phyloP scores from a whole-genome alignment of 1,284 basidiomycete genomes.

The Jaminaea rosea region DNA sequence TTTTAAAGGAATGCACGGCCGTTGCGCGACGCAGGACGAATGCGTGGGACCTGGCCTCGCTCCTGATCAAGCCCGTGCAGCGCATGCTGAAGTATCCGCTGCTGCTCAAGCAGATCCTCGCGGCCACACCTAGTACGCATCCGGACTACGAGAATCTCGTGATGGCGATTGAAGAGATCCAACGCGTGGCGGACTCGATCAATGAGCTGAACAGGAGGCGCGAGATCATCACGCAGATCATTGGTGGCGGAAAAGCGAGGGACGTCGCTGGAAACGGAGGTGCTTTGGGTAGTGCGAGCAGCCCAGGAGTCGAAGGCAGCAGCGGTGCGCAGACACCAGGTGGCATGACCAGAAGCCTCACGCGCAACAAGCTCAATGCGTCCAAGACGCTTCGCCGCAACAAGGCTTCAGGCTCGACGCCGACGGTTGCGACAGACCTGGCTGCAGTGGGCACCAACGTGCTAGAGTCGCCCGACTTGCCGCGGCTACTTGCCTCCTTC shows the following conservation, averaged over 20 bases:
- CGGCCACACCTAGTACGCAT: conserved; percentile 62
- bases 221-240: conserved; percentile 56
- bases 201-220: conserved; percentile 76
- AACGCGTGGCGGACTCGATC: conserved; percentile 69
- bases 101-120: conserved; percentile 64
- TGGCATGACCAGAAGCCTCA: conserved; percentile 23
- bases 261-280: too few relatives aligned
- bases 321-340: conserved; percentile 20
- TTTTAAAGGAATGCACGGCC: conserved; percentile 46
- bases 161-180: conserved; percentile 61
- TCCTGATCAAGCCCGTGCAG: conserved; percentile 61
- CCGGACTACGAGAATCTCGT: conserved; percentile 63
- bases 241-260: conserved; percentile 18
- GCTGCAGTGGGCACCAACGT: too few relatives aligned
- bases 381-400: conserved; percentile 20
- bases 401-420: conserved; percentile 14
- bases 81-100: conserved; percentile 64
- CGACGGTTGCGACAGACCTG: too few relatives aligned
- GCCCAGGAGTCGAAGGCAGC: too few relatives aligned
- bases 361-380: conserved; percentile 26
- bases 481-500: conserved; percentile 17
- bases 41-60: conserved; percentile 85
- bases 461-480: too few relatives aligned
- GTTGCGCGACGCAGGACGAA: conserved; percentile 53
- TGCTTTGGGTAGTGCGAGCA: too few relatives aligned